Evolutionary conservation across 2,329 filamentous ascomycete genomes (phyloP).

Genomic region (Botrytis galanthina): DNA sequence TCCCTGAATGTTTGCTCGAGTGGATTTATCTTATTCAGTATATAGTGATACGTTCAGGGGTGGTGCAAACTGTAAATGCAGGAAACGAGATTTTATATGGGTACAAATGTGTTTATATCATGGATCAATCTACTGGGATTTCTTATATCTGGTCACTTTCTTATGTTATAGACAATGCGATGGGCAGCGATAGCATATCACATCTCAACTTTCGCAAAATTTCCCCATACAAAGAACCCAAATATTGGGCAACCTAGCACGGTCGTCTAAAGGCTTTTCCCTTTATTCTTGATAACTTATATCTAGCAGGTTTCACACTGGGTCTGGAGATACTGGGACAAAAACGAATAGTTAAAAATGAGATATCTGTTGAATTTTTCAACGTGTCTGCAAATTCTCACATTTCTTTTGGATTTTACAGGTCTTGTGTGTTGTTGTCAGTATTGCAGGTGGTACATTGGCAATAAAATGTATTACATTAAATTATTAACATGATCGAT

Average conservation of each 20-base stretch:
- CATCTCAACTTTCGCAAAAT: no score
- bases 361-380: background rate
- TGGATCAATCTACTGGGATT: background rate
- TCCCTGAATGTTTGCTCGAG: background rate
- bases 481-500: background rate
- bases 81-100: background rate
- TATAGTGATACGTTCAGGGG: background rate
- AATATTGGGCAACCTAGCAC: background rate
- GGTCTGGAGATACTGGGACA: background rate
- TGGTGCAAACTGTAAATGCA: background rate
- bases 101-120: background rate
- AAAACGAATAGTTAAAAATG: background rate
- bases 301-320: background rate
- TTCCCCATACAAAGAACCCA: rapidly evolving
- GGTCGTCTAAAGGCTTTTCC: background rate
- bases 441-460: background rate
- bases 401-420: background rate
- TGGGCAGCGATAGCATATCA: background rate
- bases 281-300: background rate
- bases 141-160: background rate
- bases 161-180: background rate
- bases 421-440: background rate
- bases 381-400: background rate
- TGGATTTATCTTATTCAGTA: background rate
- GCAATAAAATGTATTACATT: no score